Conservation (phyloP, 1,139 yeast species). For the Spencermartinsiella ligniputridi region DNA sequence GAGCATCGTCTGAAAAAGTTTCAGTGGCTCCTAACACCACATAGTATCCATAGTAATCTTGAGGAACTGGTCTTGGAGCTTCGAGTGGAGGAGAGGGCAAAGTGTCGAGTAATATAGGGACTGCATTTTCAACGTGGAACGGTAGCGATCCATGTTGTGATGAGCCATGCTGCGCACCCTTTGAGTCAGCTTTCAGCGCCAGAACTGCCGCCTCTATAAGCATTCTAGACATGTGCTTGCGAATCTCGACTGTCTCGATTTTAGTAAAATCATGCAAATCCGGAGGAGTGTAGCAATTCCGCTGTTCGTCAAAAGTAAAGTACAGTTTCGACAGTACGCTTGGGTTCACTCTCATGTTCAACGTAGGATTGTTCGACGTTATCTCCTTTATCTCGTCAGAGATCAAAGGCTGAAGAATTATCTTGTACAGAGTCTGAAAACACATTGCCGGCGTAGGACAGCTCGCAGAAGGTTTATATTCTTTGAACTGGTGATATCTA, state of each 20-base stretch:
- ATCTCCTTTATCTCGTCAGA: constrained; percentile 25
- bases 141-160: neutral
- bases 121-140: constrained; percentile 16
- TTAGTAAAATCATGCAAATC: constrained; percentile 38
- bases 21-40: constrained; percentile 58
- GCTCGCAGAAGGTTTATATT: constrained; percentile 21
- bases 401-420: constrained; percentile 27
- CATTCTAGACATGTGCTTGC: constrained; percentile 18
- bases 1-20: constrained; percentile 56
- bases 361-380: constrained; percentile 23
- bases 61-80: neutral
- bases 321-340: constrained; percentile 44
- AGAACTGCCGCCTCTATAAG: constrained; percentile 21
- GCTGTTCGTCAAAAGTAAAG: constrained; percentile 40
- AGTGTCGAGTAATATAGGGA: constrained; percentile 10
- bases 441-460: constrained; percentile 26
- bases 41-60: constrained; percentile 25
- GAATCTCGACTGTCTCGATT: constrained; percentile 16
- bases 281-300: constrained; percentile 57
- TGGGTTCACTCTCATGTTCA: constrained; percentile 41
- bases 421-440: constrained; percentile 24
- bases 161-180: constrained; percentile 7
- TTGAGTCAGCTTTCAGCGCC: constrained; percentile 13
- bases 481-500: constrained; percentile 21
- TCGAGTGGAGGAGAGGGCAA: constrained; percentile 5